Evolutionary conservation across 2,329 filamentous ascomycete species (phyloP).

Genomic region (Xylariaceae sp.): DNA sequence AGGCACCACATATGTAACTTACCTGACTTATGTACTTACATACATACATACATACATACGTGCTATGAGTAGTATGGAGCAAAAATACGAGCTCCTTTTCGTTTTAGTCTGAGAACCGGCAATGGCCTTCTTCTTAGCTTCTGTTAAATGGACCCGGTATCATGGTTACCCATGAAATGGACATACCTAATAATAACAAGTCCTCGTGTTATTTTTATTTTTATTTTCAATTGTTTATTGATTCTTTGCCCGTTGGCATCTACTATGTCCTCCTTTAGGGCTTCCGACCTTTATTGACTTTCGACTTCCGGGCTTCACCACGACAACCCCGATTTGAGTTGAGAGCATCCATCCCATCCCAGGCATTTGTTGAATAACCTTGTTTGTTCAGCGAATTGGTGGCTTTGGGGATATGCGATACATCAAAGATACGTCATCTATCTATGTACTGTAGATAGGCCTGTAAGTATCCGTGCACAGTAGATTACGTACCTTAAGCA

Average conservation of each 20-base stretch:
- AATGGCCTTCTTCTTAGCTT: neutral
- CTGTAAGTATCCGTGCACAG: neutral
- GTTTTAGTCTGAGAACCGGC: neutral
- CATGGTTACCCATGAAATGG: neutral
- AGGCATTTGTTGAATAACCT: neutral
- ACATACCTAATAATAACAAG: no score
- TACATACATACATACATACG: neutral
- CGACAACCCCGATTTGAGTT: neutral
- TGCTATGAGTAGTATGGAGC: no score
- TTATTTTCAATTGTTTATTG: no score
- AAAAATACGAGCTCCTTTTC: neutral
- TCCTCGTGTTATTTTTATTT: no score
- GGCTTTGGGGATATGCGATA: neutral
- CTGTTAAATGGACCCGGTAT: neutral
- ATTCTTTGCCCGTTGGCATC: no score
- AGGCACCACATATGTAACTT: neutral
- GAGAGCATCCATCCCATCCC: neutral
- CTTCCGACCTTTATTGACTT: neutral
- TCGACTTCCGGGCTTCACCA: neutral
- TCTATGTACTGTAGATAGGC: no score
- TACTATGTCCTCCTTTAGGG: neutral
- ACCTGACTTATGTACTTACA: neutral
- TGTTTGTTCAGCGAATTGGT: neutral
- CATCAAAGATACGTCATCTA: neutral
- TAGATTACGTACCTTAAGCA: neutral